Evolutionary conservation across 139 green algal genomes (phyloP).

Genomic region (Raphidocelis subcapitata): DNA sequence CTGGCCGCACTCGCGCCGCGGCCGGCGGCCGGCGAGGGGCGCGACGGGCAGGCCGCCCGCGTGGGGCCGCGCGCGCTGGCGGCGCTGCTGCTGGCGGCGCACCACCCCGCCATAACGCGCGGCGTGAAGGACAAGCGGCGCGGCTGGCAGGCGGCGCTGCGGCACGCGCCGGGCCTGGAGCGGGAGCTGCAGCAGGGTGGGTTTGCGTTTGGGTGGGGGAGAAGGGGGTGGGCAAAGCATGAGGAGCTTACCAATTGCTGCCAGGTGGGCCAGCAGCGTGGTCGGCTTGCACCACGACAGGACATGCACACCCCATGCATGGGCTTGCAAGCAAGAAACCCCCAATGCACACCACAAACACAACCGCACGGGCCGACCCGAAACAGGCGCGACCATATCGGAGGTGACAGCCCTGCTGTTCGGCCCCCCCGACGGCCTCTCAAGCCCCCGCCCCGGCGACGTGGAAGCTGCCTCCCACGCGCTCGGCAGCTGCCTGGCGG

Average conservation of each 20-base stretch:
- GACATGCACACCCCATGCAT: no score
- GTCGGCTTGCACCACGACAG: conserved; percentile 15
- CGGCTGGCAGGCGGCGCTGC: background rate
- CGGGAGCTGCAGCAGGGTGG: conserved; percentile 15
- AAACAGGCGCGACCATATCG: no score
- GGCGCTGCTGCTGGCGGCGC: conserved; percentile 56
- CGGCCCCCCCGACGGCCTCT: conserved; percentile 38
- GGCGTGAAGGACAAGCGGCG: conserved; percentile 14
- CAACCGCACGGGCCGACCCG: no score
- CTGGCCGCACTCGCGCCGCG: conserved; percentile 4
- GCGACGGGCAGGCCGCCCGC: background rate
- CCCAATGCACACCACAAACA: no score
- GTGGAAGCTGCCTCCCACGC: conserved; percentile 44
- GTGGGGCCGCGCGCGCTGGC: conserved; percentile 1
- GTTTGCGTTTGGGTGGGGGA: no score
- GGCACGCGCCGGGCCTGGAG: conserved; percentile 1
- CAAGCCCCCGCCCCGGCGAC: conserved; percentile 23
- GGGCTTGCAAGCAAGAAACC: no score
- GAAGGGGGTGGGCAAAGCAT: conserved; percentile 4
- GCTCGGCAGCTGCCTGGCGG: conserved; percentile 49
- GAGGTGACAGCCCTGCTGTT: conserved; percentile 37
- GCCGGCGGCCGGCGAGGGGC: no score
- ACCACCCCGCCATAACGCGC: conserved; percentile 63
- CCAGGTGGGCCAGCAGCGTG: conserved; percentile 1
- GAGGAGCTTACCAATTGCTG: background rate